Conservation (phyloP, 495 filamentous ascomycete species). For the Bathelium albidoporum region DNA sequence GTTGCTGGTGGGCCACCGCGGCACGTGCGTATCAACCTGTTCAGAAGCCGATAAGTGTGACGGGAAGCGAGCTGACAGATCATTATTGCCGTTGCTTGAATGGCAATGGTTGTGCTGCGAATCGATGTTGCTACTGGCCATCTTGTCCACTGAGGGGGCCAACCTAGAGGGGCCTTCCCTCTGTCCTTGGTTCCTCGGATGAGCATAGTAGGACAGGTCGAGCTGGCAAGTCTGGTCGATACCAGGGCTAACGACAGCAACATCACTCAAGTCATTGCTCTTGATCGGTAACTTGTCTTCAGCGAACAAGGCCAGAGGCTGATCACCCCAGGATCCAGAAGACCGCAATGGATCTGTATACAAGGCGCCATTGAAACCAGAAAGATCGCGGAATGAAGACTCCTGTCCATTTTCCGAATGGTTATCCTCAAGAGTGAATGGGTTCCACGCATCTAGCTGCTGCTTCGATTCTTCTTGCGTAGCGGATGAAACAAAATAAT, state of each 20-base stretch:
- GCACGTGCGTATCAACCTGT: not conserved
- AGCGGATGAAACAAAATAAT: not conserved
- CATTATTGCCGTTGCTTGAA: not conserved
- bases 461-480: not conserved
- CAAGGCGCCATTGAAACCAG: not conserved
- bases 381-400: not conserved
- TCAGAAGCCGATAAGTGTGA: not conserved
- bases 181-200: no score
- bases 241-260: no score
- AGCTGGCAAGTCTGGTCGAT: no score
- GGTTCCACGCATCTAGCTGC: not conserved
- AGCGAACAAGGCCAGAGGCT: no score
- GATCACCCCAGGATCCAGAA: not conserved
- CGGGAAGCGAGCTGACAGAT: not conserved
- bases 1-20: not conserved
- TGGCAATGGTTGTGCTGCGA: not conserved
- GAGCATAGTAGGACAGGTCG: no score
- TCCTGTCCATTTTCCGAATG: not conserved
- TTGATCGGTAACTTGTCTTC: no score
- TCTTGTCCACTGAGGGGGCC: no score
- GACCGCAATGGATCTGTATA: not conserved
- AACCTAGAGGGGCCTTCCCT: no score
- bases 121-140: not conserved
- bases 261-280: no score
- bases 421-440: not conserved